Base-by-base conservation (phyloP, 2,329 filamentous ascomycete genomes). In the Metarhizium humberi region DNA sequence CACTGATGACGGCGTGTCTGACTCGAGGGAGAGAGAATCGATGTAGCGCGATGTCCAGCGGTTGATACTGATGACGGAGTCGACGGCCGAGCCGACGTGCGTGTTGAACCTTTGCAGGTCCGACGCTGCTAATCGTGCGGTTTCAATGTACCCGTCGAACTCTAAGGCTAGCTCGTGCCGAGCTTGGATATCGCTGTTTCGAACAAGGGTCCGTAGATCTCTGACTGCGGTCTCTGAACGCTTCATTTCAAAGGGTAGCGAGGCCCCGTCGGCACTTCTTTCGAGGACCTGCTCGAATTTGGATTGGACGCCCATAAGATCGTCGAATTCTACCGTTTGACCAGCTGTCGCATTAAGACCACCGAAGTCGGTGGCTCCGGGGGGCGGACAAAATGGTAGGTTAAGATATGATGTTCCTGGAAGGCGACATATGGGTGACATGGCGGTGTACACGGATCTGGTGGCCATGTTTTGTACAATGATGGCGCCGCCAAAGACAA, bases 201-300 rank as follows among this genome's bases (percentile, higher is more conserved):
- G 78, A 38, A 95, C 86, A 48, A 91, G 77, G 30, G 82, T 85
- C 36, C 86, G 82, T 29, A 94, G 72, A 62, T 92, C 88, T 45
- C 88, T 81, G 40, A 94, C 84, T 1, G 86, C 84, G 2, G 82
- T 76, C 68, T 92, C 88, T 3, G 85, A 85, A 10, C 83, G 80
- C 72, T 90, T 92, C 84, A 94, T 91, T 61, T 90, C 86, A 61
- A 88, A 75, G 0, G 88, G 88, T 3, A 94, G 71, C 1, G 82
- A 82, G 2, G 85, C 81, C 1, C 84, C 82, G 25, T 84, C 78
- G 1, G 82, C 79, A 16, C 82, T 83, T 56, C 83, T 81, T 60
- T 88, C 81, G 4, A 94, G 71, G 1, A 94, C 83, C 56, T 87
- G 81, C 68, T 91, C 88, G 55, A 95, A 90, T 32, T 84, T 79